These are phyloP conservation scores for Populus tomentosa DNA, from an alignment of 441 rosid genomes.

Conservation along the genomic window DNA sequence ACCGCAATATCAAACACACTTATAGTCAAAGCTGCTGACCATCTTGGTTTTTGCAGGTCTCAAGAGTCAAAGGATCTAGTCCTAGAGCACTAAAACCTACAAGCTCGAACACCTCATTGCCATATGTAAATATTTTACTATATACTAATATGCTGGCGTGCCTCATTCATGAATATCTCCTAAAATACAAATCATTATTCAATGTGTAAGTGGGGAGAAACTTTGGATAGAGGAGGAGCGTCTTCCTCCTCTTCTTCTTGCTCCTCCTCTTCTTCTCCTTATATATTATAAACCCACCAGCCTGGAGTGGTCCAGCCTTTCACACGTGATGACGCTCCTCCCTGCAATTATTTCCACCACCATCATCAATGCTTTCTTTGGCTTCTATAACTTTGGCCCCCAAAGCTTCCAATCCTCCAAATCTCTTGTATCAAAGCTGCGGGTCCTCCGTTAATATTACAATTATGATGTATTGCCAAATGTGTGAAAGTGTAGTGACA, in stretches of 20 bases:
- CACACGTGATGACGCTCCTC: constrained; percentile 82
- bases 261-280: constrained; percentile 22
- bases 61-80: constrained; percentile 20
- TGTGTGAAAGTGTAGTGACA: too few relatives aligned
- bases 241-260: constrained; percentile 16
- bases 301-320: constrained; percentile 54
- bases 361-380: constrained; percentile 34
- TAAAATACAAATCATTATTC: background rate
- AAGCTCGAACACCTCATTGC: background rate
- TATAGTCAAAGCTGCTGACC: constrained; percentile 23
- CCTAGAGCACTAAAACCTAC: constrained; percentile 11
- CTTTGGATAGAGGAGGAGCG: constrained; percentile 54
- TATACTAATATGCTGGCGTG: background rate
- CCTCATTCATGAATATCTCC: background rate
- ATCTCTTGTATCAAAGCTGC: background rate
- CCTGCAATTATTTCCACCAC: constrained; percentile 49
- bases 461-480: too few relatives aligned
- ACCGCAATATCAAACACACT: too few relatives aligned
- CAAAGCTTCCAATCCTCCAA: background rate
- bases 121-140: too few relatives aligned
- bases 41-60: constrained; percentile 11
- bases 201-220: constrained; percentile 6
- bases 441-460: background rate
- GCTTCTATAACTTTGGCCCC: constrained; percentile 8
- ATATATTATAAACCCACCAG: background rate